Evolutionary conservation across 192 early-diverging fungal species (phyloP).

Genomic region (Coemansia sp.): DNA sequence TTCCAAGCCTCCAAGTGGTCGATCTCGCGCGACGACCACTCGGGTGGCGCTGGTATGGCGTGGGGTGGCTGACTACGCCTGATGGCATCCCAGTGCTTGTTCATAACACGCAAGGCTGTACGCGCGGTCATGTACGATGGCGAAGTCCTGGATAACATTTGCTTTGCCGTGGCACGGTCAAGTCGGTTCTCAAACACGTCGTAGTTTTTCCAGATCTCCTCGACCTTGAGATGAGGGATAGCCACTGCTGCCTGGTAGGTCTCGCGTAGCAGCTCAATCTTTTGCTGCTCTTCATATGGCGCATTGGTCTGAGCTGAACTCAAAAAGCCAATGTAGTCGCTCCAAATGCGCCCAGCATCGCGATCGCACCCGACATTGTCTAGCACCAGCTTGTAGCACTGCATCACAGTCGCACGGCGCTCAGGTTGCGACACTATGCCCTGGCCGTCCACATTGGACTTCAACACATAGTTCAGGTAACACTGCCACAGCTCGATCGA

Average conservation of each 20-base stretch:
- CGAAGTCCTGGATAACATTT: conserved; percentile 82
- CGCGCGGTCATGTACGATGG: conserved; percentile 94
- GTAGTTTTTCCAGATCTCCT: conserved; percentile 95
- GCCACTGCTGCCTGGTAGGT: conserved; percentile 86
- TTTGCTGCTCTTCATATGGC: conserved; percentile 88
- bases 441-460: conserved; percentile 64
- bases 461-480: conserved; percentile 87
- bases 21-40: conserved; percentile 78
- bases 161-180: conserved; percentile 83
- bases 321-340: conserved; percentile 83
- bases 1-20: conserved; percentile 77
- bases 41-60: conserved; percentile 73
- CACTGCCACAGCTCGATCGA: conserved; percentile 88
- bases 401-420: conserved; percentile 68
- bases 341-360: conserved; percentile 89
- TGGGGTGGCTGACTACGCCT: conserved; percentile 58
- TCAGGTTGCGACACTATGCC: conserved; percentile 59
- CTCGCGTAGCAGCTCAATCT: conserved; percentile 81
- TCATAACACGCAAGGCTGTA: conserved; percentile 80
- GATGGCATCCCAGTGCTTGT: conserved; percentile 77
- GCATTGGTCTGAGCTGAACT: conserved; percentile 62
- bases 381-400: conserved; percentile 89
- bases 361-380: conserved; percentile 87
- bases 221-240: conserved; percentile 86
- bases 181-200: conserved; percentile 89